phyloP scores from a whole-genome alignment of 345 rosid genomes.

The Salix suchowensis region DNA sequence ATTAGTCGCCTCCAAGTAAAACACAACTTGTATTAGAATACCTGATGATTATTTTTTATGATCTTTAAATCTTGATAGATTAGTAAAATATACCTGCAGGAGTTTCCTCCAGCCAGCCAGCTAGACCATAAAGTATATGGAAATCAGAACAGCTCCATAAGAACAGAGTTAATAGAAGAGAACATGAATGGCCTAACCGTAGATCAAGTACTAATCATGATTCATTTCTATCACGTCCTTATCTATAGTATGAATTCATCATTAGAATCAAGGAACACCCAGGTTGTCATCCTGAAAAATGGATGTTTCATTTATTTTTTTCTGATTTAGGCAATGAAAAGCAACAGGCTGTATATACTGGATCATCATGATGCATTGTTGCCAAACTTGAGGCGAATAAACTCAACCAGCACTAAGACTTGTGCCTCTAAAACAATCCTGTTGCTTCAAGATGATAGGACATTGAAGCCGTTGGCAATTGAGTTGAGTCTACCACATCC shows the following conservation, averaged over 20 bases:
- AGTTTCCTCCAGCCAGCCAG: conserved; percentile 71
- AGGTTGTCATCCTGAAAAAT: not conserved
- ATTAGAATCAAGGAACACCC: not conserved
- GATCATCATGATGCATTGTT: conserved; percentile 83
- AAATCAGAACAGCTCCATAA: conserved; percentile 57
- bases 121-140: conserved; percentile 55
- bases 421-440: conserved; percentile 76
- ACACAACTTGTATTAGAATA: not conserved
- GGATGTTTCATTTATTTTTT: not conserved
- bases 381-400: conserved; percentile 62
- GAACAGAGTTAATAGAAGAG: conserved; percentile 43
- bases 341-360: conserved; percentile 58
- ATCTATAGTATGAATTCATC: not conserved
- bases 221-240: not conserved
- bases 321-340: conserved; percentile 46
- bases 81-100: conserved; percentile 34
- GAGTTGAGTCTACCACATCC: conserved; percentile 88
- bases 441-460: conserved; percentile 61
- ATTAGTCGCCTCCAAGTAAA: conserved; percentile 48
- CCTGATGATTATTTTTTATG: not conserved
- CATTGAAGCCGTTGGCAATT: conserved; percentile 72
- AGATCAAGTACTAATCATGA: conserved; percentile 37
- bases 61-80: not conserved
- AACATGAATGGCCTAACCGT: conserved; percentile 63
- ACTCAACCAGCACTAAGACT: conserved; percentile 74